A percentile compares a stretch with the other conserved stretches of the same genome.
These are phyloP conservation scores for Scheffersomyces stambukii DNA, from an alignment of 1,139 yeast genomes.

Conservation along the genomic window DNA sequence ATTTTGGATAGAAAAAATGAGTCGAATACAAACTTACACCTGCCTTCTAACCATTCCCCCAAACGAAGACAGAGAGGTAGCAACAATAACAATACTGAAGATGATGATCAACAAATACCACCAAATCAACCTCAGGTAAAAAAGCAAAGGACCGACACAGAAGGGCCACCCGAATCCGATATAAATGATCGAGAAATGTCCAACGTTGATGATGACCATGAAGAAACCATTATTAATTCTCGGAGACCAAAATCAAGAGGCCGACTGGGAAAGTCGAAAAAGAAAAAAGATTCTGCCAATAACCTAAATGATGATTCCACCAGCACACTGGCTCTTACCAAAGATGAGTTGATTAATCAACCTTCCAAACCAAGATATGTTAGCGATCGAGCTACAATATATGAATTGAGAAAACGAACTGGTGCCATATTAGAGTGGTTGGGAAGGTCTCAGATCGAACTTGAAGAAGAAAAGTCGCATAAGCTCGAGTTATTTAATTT, in stretches of 20 bases:
- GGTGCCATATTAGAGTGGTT: constrained; percentile 89
- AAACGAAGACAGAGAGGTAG: constrained; percentile 7
- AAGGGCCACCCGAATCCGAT: no score
- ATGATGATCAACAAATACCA: constrained; percentile 7
- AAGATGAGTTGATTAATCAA: constrained; percentile 48
- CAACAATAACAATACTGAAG: constrained; percentile 6
- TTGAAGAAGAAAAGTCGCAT: constrained; percentile 63
- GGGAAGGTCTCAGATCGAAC: constrained; percentile 77
- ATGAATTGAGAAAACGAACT: constrained; percentile 82
- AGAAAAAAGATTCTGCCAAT: constrained; percentile 3
- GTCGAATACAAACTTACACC: no score
- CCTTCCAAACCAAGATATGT: constrained; percentile 84
- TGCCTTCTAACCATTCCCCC: constrained; percentile 4
- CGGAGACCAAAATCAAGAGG: constrained; percentile 4
- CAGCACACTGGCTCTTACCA: constrained; percentile 14
- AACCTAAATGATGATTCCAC: no score
- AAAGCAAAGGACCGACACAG: background rate
- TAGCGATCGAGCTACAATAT: constrained; percentile 64
- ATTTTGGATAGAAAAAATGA: constrained; percentile 6
- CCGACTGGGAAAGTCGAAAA: constrained; percentile 10
- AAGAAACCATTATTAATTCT: no score
- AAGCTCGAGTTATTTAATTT: constrained; percentile 44
- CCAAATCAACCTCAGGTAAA: background rate
- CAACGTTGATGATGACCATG: constrained; percentile 12
- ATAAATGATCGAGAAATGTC: constrained; percentile 4